Evolutionary conservation across 768 basidiomycete species (phyloP), one percentile per base, ranked within the genome.

Genomic region (Amanita rubescens): DNA sequence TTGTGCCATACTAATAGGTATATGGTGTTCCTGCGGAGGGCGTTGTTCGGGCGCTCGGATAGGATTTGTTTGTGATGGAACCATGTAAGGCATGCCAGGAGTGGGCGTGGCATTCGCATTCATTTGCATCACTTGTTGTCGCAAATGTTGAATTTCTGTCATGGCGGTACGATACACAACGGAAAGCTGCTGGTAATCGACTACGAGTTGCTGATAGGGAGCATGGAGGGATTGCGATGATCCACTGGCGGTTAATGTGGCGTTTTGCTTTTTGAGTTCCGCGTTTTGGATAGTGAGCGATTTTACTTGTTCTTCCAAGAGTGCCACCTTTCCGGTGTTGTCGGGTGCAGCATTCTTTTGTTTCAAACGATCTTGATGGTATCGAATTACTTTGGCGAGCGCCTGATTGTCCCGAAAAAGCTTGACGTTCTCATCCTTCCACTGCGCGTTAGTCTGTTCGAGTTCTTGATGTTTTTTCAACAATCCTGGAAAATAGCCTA

Each of bases 401-500:
- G 54, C 62, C 30, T 60, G 57, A 57, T 75, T 75, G 55, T 77
- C 74, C 50, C 71, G 66, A 53, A 63, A 71, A 24, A 73, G 64
- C 55, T 69, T 72, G 25, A 68, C 59, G 51, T 69, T 74, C 57
- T 76, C 73, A 17, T 52, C 46, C 49, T 68, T 65, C 65, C 67
- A 72, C 24, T 61, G 54, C 9, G 52, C 51, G 48, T 68, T 68
- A 46, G 62, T 62, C 6, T 58, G 55, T 47, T 75, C 69, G 30
- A 73, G 55, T 11, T 69, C 62, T 27, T 65, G 65, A 30, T 80
- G 46, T 32, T 63, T 72, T 43, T 67, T 68, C 3, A 68, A 50
- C 54, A 79, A 68, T 5, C 71, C 67, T 17, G 76, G 72, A 57
- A 67, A 68, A 61, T 77, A 77, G 11, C 77, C 77, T 22, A 76